Evolutionary conservation across 139 green algal genomes (phyloP), one percentile per base, ranked within the genome.

Genomic region (Chlorella sp.): DNA sequence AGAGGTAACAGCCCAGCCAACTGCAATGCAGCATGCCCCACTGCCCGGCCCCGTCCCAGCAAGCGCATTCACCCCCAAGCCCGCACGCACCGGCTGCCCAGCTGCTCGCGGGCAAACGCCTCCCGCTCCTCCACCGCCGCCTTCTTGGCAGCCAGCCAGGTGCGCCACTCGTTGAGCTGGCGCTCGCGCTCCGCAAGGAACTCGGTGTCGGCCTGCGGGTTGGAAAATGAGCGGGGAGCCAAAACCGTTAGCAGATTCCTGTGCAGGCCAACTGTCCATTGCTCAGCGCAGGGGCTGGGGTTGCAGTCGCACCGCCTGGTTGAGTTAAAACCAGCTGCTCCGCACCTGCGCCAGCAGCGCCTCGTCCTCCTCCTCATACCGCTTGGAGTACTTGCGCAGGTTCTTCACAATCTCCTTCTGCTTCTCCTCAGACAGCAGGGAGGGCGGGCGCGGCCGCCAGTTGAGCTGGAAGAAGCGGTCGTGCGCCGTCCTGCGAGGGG

Each of bases 361-460:
- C 90, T 98, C 95, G 88, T 99, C 96, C 87, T 98, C 93, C 91
- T 98, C 95, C 67, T 98, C 95, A 89, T 97, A 99, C 60, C 88
- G 87, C 91, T 98, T 98, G 90, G 84, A 94, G 92, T 98, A 98
- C 75, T 92, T 88, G 85, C 96, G 96, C 73, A 99, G 92, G 93
- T 98, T 96, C 90, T 98, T 98, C 28, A 65, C 39, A 78, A 99
- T 95, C 83, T 98, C 94, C n/a, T 85, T 88, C 85, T 98, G 94
- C 90, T 97, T 94, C 88, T 98, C 96, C 39, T 87, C 30, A 23
- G 85, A 78, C 78, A 99, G 94, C 85, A 99, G 89, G 71, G 78
- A 93, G 63, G 94, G 92, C 73, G 94, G 90, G n/a, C 97, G 92
- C 41, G 98, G 97, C 63, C 97, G 93, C 97, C 97, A 99, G 55